Conservation (phyloP, 2,329 filamentous ascomycete species). For the Pseudonectria buxi region DNA sequence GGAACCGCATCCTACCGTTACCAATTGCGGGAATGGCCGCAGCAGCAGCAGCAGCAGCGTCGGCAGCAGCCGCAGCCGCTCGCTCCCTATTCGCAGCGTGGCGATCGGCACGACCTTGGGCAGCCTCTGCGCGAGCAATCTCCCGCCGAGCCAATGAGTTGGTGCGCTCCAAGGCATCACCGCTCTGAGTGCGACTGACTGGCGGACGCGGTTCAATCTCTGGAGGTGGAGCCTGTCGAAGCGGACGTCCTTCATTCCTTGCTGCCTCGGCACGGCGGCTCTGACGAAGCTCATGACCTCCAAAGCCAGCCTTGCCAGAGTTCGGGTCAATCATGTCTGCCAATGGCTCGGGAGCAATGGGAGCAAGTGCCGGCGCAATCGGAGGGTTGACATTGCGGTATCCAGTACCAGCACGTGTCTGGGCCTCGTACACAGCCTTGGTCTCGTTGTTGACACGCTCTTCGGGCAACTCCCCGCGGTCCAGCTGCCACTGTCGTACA, state of each 20-base stretch:
- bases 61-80: slow-evolving; percentile 25
- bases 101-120: slow-evolving; percentile 44
- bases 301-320: slow-evolving; percentile 14
- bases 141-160: slow-evolving; percentile 44
- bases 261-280: slow-evolving; percentile 34
- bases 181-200: slow-evolving; percentile 17
- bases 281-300: slow-evolving; percentile 36
- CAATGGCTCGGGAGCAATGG: slow-evolving; percentile 11
- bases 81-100: slow-evolving; percentile 38
- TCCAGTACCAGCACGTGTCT: slow-evolving; percentile 33
- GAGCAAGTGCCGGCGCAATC: slow-evolving; percentile 16
- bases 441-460: slow-evolving; percentile 45
- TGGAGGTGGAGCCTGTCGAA: slow-evolving; percentile 21
- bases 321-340: slow-evolving; percentile 10
- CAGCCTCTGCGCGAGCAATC: slow-evolving; percentile 44
- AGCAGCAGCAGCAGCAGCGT: slow-evolving; percentile 25
- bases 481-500: slow-evolving; percentile 52
- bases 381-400: slow-evolving; percentile 19
- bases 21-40: slow-evolving; percentile 17
- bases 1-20: slow-evolving; percentile 31
- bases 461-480: slow-evolving; percentile 43
- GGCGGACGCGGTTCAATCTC: slow-evolving; percentile 13
- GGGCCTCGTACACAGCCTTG: slow-evolving; percentile 45
- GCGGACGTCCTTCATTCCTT: slow-evolving; percentile 21
- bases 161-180: slow-evolving; percentile 38